phyloP scores from a whole-genome alignment of 192 early-diverging fungal species.

The Coemansia sp. region DNA sequence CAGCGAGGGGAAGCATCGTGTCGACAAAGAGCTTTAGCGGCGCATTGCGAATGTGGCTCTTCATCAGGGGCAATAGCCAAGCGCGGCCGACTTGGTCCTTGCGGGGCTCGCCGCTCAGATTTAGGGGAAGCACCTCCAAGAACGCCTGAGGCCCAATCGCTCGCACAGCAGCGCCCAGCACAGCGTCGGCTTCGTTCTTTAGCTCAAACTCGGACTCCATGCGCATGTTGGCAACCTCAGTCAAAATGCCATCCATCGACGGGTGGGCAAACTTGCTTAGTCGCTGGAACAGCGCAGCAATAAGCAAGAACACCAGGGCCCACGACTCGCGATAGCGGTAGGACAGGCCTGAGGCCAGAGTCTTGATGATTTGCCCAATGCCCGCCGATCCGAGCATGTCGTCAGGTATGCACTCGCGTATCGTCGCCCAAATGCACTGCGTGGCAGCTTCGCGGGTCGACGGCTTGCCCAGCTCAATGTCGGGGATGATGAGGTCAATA shows the following conservation, averaged over 20 bases:
- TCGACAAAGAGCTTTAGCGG: constrained; percentile 68
- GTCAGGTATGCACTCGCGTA: constrained; percentile 73
- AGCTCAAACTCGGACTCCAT: constrained; percentile 79
- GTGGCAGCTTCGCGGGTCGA: constrained; percentile 64
- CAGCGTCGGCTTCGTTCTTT: constrained; percentile 82
- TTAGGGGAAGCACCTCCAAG: constrained; percentile 73
- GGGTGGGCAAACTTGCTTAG: constrained; percentile 62
- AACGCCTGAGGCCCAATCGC: constrained; percentile 80
- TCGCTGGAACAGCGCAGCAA: constrained; percentile 75
- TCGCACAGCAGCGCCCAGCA: constrained; percentile 74
- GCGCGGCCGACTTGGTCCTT: constrained; percentile 66
- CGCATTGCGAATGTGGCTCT: constrained; percentile 69
- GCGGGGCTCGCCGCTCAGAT: constrained; percentile 64
- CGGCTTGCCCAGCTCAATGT: constrained; percentile 62
- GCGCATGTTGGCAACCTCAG: constrained; percentile 70
- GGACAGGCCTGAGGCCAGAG: constrained; percentile 59
- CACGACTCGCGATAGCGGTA: constrained; percentile 82
- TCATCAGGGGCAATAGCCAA: constrained; percentile 85
- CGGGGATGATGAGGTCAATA: constrained; percentile 63
- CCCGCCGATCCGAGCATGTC: constrained; percentile 66
- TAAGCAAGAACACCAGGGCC: constrained; percentile 74
- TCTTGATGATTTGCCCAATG: constrained; percentile 54
- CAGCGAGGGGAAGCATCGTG: constrained; percentile 75
- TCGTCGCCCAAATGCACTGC: constrained; percentile 66
- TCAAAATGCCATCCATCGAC: constrained; percentile 59